Evolutionary conservation across 73 alveolate species (phyloP).

Genomic region (Paraurostyla sp.): DNA sequence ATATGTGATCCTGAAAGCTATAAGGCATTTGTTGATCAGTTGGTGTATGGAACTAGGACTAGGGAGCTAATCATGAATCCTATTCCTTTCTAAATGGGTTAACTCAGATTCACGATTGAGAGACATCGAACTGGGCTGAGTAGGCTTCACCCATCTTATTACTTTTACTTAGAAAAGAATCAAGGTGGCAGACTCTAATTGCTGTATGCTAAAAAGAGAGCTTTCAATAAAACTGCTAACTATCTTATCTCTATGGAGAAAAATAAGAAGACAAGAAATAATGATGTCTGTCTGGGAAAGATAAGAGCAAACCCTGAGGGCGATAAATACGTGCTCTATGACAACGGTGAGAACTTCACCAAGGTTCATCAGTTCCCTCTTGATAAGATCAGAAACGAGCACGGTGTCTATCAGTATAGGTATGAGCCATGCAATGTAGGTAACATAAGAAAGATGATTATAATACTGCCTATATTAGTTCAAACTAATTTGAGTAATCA

Average conservation of each 20-base stretch:
- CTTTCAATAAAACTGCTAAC: conserved; percentile 59
- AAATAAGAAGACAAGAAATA: conserved; percentile 35
- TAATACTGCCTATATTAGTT: not conserved
- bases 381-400: conserved; percentile 49
- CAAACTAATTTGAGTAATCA: not conserved
- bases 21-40: conserved; percentile 36
- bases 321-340: conserved; percentile 49
- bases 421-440: conserved; percentile 67
- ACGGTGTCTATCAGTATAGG: conserved; percentile 42
- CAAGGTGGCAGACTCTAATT: conserved; percentile 44
- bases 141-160: conserved; percentile 47
- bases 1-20: conserved; percentile 59
- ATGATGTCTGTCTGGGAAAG: conserved; percentile 47
- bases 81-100: conserved; percentile 57
- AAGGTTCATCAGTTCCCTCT: not conserved
- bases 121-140: conserved; percentile 51
- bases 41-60: conserved; percentile 30
- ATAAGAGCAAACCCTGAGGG: conserved; percentile 53
- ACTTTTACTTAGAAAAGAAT: conserved; percentile 41
- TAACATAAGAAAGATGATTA: conserved; percentile 52
- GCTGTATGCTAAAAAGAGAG: conserved; percentile 57
- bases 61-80: conserved; percentile 51
- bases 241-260: conserved; percentile 59
- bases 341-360: conserved; percentile 50
- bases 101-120: conserved; percentile 54